Percentiles rank a stretch among this genome's conserved stretches.
These are phyloP conservation scores for Aureobasidium sp. DNA, from an alignment of 2,329 filamentous ascomycete genomes.

Conservation along the genomic window DNA sequence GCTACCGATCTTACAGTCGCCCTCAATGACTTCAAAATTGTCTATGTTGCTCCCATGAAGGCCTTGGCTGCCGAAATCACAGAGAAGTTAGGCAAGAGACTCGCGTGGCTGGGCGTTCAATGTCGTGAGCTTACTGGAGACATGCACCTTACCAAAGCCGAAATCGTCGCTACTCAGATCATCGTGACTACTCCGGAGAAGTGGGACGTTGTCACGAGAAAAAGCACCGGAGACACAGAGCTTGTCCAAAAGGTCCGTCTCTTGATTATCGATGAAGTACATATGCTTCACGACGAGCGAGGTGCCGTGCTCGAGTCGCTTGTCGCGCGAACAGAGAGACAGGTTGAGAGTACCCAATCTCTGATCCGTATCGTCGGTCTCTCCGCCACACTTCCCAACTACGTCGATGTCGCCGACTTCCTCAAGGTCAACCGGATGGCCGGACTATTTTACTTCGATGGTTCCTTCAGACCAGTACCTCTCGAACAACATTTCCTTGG, in stretches of 20 bases:
- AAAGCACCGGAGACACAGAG: conserved; percentile 94
- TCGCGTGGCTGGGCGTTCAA: conserved; percentile 87
- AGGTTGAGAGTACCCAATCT: conserved; percentile 96
- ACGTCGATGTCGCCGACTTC: conserved; percentile 92
- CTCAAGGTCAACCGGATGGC: conserved; percentile 89
- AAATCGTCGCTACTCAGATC: conserved; percentile 93
- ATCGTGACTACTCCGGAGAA: conserved; percentile 98
- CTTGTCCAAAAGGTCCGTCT: conserved; percentile 94
- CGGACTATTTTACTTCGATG: conserved; percentile 94
- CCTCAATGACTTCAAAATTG: conserved; percentile 88
- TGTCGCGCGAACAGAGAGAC: conserved; percentile 86
- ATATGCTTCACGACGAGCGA: conserved; percentile 97
- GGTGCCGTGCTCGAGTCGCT: conserved; percentile 93
- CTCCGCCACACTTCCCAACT: conserved; percentile 93
- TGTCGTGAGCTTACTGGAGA: conserved; percentile 94
- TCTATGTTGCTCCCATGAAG: conserved; percentile 99
- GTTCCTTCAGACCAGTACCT: conserved; percentile 89
- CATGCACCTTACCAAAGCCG: conserved; percentile 95
- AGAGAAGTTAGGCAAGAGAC: conserved; percentile 80
- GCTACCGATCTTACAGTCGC: conserved; percentile 75
- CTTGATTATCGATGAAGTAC: conserved; percentile 96
- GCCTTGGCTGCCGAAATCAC: conserved; percentile 94
- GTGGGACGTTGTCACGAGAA: conserved; percentile 97
- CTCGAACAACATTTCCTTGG: conserved; percentile 96
- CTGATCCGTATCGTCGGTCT: conserved; percentile 93